Evolutionary conservation across 345 rosid species (phyloP), one percentile per base, ranked within the genome.

Genomic region (Diplotaxis tenuifolia): DNA sequence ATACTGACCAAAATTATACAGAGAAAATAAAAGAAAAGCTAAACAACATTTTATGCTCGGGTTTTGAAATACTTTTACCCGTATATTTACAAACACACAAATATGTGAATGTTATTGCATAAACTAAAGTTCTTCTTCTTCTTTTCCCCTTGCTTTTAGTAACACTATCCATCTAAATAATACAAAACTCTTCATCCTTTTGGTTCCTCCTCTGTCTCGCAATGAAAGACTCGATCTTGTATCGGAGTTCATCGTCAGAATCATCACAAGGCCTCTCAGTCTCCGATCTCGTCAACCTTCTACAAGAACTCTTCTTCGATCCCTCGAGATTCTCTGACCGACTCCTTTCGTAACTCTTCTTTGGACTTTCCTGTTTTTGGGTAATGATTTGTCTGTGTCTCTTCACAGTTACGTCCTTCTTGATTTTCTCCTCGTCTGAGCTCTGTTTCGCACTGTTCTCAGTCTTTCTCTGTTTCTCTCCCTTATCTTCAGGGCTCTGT

Each of bases 171-270:
- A 42, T 23, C 32, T 74, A 79, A 25, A 57, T 54, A 22, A 77
- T 50, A 84, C 64, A 84, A 42, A 77, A 78, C 78, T 86, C 86
- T 68, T 91, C 97, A 60, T 86, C 88, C 75, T 69, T 86, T 21
- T 84, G 80, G 71, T 84, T 80, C 83, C 84, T 87, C 81, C 87
- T 89, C 62, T 86, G 97, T 74, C 93, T 84, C 9, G 88, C 97
- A 73, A 91, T 91, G 83, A 89, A 91, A 52, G 88, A 88, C 79
- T 91, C 97, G 3, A 89, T 68, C 40, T 75, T 83, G 77, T 81
- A 54, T 20, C 86, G 73, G 9, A 91, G 87, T 71, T 91, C 97
- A 32, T 91, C 93, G 22, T 75, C 87, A 0, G 79, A 70, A 81
- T 82, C 87, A 56, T 87, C 86, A 6, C 12, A 31, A 20, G 73